Base-by-base conservation (phyloP, 495 filamentous ascomycete genomes). In the Oidiodendron maius region DNA sequence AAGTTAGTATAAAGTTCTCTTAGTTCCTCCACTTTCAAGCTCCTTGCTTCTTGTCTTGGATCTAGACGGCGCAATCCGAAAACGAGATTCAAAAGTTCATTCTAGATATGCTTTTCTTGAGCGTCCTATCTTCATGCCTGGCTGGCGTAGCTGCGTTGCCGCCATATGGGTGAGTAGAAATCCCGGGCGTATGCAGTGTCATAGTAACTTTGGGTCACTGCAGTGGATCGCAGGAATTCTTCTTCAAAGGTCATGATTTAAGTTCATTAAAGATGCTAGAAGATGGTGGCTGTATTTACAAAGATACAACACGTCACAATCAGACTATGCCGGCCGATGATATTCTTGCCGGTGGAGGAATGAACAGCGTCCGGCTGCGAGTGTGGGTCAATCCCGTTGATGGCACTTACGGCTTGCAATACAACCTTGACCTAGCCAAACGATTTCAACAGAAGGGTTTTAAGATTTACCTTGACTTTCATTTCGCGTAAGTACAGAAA, bases 161-260 rank as follows among this genome's bases (percentile, higher is more conserved):
- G n/a, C n/a, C n/a, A n/a, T n/a, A n/a, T n/a, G n/a, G n/a, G n/a
- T n/a, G n/a, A n/a, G n/a, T n/a, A n/a, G n/a, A n/a, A n/a, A n/a
- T n/a, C n/a, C n/a, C n/a, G n/a, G n/a, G n/a, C n/a, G n/a, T n/a
- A n/a, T n/a, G n/a, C n/a, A n/a, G n/a, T n/a, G n/a, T n/a, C n/a
- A n/a, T n/a, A n/a, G n/a, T n/a, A n/a, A n/a, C n/a, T n/a, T n/a
- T n/a, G n/a, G n/a, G n/a, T n/a, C n/a, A n/a, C n/a, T n/a, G n/a
- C 28, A 34, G n/a, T 34, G 28, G 28, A 34, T 18, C 6, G n/a
- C 17, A 15, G 15, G 13, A 12, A 40, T 57, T 56, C 42, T 70
- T 68, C 55, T 67, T 61, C 55, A 64, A 68, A 49, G 66, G 67
- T 16, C 59, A 65, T 54, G 68, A 71, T 46, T 48, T 71, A n/a